These are phyloP conservation scores for Aphanoascus verrucosus DNA, from an alignment of 2,329 filamentous ascomycete genomes.

Conservation along the genomic window DNA sequence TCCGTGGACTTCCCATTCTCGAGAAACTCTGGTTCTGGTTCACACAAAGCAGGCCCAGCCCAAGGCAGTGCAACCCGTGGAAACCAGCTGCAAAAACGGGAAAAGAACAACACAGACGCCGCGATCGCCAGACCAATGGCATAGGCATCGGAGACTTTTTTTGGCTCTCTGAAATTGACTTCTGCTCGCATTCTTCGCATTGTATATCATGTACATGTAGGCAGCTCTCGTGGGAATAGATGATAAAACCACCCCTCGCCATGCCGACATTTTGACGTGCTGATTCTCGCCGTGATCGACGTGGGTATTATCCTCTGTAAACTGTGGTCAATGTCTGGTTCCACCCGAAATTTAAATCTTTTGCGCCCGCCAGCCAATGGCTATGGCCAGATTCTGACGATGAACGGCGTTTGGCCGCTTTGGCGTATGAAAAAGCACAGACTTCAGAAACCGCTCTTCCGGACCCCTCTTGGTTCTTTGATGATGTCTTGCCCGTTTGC, in stretches of 20 bases:
- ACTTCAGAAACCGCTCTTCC: neutral
- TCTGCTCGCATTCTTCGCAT: too few relatives aligned
- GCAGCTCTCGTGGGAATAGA: neutral
- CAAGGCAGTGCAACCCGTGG: neutral
- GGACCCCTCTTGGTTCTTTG: neutral
- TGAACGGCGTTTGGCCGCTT: conserved; percentile 2
- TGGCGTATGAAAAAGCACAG: neutral
- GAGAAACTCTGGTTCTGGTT: neutral
- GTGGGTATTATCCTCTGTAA: neutral
- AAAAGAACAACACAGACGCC: conserved; percentile 4
- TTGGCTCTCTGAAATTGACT: too few relatives aligned
- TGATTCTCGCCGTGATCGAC: conserved; percentile 6
- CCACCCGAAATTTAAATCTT: conserved; percentile 4
- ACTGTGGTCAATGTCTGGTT: neutral
- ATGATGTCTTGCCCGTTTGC: neutral
- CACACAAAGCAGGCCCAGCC: neutral
- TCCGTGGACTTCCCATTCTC: conserved; percentile 1
- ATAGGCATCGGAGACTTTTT: neutral
- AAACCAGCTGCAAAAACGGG: conserved; percentile 1
- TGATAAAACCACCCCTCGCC: neutral
- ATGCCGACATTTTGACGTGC: neutral
- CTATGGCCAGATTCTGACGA: too few relatives aligned
- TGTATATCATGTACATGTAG: too few relatives aligned
- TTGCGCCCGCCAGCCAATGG: neutral
- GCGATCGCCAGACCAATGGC: neutral